Percentiles rank a stretch among this genome's conserved stretches.
Evolutionary conservation across 306 rosid genomes (phyloP).

Genomic region (Cucurbita argyrosperma): DNA sequence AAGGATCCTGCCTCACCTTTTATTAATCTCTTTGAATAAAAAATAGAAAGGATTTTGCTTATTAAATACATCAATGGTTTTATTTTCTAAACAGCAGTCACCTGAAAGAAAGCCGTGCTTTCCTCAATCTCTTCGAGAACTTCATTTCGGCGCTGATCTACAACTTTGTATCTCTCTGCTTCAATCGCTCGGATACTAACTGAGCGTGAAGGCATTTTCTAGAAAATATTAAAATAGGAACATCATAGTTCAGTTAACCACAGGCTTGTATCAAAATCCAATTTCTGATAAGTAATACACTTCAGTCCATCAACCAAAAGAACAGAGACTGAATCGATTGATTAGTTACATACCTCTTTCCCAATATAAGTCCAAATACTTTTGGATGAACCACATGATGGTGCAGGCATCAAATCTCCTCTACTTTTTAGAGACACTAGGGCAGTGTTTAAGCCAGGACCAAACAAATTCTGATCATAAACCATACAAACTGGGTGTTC

Average conservation of each 20-base stretch:
- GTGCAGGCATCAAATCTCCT: conserved; percentile 44
- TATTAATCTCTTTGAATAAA: background rate
- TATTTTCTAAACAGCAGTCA: conserved; percentile 3
- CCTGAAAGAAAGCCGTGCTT: conserved; percentile 96
- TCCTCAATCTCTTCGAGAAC: conserved; percentile 95
- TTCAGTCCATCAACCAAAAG: conserved; percentile 9
- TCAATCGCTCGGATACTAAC: conserved; percentile 81
- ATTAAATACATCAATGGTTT: background rate
- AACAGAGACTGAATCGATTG: conserved; percentile 8
- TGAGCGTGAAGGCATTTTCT: conserved; percentile 68
- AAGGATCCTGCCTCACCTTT: background rate
- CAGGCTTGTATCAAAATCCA: background rate
- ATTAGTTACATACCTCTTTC: conserved; percentile 32
- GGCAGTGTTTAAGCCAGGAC: conserved; percentile 39
- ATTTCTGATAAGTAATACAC: background rate
- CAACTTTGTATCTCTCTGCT: conserved; percentile 45
- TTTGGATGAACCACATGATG: conserved; percentile 29
- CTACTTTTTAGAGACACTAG: conserved; percentile 40
- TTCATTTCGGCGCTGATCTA: conserved; percentile 35
- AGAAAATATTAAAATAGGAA: background rate
- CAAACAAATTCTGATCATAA: conserved; percentile 65
- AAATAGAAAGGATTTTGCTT: background rate
- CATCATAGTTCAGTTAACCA: background rate
- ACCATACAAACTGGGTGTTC: conserved; percentile 55
- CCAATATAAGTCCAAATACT: conserved; percentile 79